phyloP scores from a whole-genome alignment of 2,329 filamentous ascomycete species.

The Arthrobotrys pseudoclavata region DNA sequence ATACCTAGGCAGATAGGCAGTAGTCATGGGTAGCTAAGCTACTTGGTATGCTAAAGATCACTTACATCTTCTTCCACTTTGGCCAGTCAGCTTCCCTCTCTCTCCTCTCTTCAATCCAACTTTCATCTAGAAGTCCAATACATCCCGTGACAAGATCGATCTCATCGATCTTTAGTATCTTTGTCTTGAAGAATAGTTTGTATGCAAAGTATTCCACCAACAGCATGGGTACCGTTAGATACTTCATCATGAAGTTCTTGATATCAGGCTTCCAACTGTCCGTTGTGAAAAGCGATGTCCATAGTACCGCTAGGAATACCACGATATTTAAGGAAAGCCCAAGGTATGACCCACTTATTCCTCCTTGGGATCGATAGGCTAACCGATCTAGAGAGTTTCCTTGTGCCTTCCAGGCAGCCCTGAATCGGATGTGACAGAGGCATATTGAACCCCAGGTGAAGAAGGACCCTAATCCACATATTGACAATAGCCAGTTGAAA shows the following conservation, averaged over 20 bases:
- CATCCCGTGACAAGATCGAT: slow-evolving; percentile 55
- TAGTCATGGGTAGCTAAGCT: not conserved
- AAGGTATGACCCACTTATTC: slow-evolving; percentile 47
- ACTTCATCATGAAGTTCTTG: slow-evolving; percentile 59
- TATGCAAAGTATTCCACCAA: slow-evolving; percentile 55
- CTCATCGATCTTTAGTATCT: slow-evolving; percentile 49
- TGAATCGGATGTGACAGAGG: slow-evolving; percentile 76
- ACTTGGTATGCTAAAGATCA: not conserved
- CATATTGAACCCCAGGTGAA: slow-evolving; percentile 82
- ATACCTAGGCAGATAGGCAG: not conserved
- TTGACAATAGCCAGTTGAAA: slow-evolving; percentile 77
- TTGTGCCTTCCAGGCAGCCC: slow-evolving; percentile 73
- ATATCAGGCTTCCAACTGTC: slow-evolving; percentile 58
- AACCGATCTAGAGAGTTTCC: slow-evolving; percentile 71
- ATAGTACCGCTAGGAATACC: slow-evolving; percentile 48
- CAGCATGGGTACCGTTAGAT: slow-evolving; percentile 52
- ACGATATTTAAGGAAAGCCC: slow-evolving; percentile 53
- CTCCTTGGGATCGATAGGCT: slow-evolving; percentile 54
- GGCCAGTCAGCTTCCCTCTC: slow-evolving; percentile 58
- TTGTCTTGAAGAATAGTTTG: slow-evolving; percentile 58
- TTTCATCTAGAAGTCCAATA: slow-evolving; percentile 51
- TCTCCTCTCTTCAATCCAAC: slow-evolving; percentile 55
- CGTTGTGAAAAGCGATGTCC: slow-evolving; percentile 54
- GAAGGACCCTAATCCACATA: slow-evolving; percentile 79
- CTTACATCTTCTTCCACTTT: slow-evolving; percentile 58